Evolutionary conservation across 2,329 filamentous ascomycete species (phyloP), one percentile per base, ranked within the genome.

Genomic region (Neopestalotiopsis clavispora): DNA sequence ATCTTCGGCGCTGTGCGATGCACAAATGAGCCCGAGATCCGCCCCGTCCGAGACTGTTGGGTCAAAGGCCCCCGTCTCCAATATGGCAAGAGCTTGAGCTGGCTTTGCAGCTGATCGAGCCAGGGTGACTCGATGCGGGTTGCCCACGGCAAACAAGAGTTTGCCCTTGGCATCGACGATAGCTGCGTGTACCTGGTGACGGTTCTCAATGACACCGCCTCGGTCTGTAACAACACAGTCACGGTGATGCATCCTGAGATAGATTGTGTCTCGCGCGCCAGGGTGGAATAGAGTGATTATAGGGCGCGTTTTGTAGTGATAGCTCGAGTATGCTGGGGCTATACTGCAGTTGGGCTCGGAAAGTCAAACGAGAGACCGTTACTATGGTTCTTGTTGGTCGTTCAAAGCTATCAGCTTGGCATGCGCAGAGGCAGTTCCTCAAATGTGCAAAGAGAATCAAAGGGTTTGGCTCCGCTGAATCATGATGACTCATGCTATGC

Each of bases 11-110:
- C 72, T 85, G 69, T 86, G 83, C 0, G 84, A 86, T 2, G 83
- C 82, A 68, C 84, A 85, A 76, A 84, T 82, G 1, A 86, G 73
- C 0, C 83, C 84, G 1, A 86, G 69, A 42, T 86, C 84, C 3
- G 74, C 78, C 1, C 81, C 77, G 20, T 81, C 75, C 30, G 85
- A 80, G 1, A 72, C 72, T 65, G 75, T 82, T 9, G 73, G 68
- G 1, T 83, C 78, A 28, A 81, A 73, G 1, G 73, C 79, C 0
- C 81, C 82, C 0, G 81, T 84, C 67, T 84, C 81, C 0, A 84
- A 69, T 4, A 85, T 77, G 4, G 82, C 82, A 4, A 85, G 76
- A 0, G 83, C 80, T 71, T 85, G 83, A 0, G 78, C 78, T 0
- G 83, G 82, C 66, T 86, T 86, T n/a, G 81, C 80, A 2, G 83